These are phyloP conservation scores for Candida stauntonica DNA, from an alignment of 805 yeast genomes.

Conservation along the genomic window DNA sequence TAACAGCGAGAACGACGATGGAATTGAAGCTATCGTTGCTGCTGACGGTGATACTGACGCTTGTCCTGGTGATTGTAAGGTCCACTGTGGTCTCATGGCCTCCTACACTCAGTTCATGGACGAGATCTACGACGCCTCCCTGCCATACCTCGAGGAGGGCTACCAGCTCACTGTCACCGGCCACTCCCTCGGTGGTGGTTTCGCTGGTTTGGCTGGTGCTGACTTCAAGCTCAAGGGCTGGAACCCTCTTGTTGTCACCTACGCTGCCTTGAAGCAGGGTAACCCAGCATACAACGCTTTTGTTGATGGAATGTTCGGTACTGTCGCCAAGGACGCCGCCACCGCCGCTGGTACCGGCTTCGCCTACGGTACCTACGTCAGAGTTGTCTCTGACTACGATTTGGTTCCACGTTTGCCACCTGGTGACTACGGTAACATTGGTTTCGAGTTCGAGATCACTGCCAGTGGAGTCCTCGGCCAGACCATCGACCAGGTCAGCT, in stretches of 20 bases:
- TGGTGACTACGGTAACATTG: constrained; percentile 33
- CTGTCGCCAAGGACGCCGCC: constrained; percentile 28
- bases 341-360: constrained; percentile 30
- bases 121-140: constrained; percentile 31
- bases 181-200: constrained; percentile 75
- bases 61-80: constrained; percentile 47
- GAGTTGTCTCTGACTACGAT: constrained; percentile 56
- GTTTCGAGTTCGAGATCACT: constrained; percentile 25
- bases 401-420: constrained; percentile 60
- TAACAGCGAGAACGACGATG: neutral
- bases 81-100: constrained; percentile 61
- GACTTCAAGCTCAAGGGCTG: constrained; percentile 55
- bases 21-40: constrained; percentile 1
- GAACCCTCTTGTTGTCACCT: constrained; percentile 53
- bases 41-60: constrained; percentile 7
- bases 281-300: constrained; percentile 45
- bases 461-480: constrained; percentile 20
- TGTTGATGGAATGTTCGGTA: constrained; percentile 47
- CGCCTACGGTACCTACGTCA: constrained; percentile 32
- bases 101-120: constrained; percentile 41
- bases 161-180: constrained; percentile 53
- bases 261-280: constrained; percentile 65
- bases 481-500: constrained; percentile 19
- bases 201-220: constrained; percentile 57
- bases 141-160: constrained; percentile 34